These are phyloP conservation scores for Saturnispora saitoi DNA, from an alignment of 805 yeast species.

Conservation along the genomic window DNA sequence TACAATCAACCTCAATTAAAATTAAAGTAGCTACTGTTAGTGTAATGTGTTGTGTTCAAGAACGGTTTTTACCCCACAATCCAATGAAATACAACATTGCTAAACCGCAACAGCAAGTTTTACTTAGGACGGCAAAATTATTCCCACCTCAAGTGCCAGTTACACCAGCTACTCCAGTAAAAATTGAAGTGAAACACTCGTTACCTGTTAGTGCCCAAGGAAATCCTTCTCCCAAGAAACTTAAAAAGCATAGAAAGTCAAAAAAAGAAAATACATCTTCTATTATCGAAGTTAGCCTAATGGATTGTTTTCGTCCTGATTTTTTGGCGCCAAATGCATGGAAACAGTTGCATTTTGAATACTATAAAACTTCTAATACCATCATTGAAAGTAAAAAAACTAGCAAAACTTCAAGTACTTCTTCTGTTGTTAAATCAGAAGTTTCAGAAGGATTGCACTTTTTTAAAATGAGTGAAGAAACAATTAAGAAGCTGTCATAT, in stretches of 20 bases:
- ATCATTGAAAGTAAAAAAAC: constrained; percentile 6
- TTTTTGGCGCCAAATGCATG: constrained; percentile 43
- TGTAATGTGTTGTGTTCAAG: constrained; percentile 44
- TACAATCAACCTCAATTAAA: constrained; percentile 50
- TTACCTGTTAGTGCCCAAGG: constrained; percentile 13
- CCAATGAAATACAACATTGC: constrained; percentile 37
- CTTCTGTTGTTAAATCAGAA: constrained; percentile 14
- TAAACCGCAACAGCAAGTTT: constrained; percentile 34
- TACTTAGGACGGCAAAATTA: constrained; percentile 41
- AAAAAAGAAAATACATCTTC: constrained; percentile 13
- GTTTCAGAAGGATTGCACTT: constrained; percentile 40
- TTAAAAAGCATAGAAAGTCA: constrained; percentile 12
- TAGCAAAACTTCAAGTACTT: neutral
- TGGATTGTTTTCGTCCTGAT: constrained; percentile 26
- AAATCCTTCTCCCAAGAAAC: constrained; percentile 2
- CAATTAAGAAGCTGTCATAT: constrained; percentile 42
- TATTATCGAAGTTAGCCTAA: constrained; percentile 15
- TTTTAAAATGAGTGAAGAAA: constrained; percentile 46
- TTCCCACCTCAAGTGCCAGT: constrained; percentile 32
- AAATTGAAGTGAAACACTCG: constrained; percentile 21
- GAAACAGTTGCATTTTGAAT: constrained; percentile 47
- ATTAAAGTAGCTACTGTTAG: constrained; percentile 54
- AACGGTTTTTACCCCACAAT: constrained; percentile 44
- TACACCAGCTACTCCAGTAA: constrained; percentile 18
- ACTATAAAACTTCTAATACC: constrained; percentile 31